phyloP scores from a whole-genome alignment of 352 stramenopile species.

The Hyaloperonospora brassicae region DNA sequence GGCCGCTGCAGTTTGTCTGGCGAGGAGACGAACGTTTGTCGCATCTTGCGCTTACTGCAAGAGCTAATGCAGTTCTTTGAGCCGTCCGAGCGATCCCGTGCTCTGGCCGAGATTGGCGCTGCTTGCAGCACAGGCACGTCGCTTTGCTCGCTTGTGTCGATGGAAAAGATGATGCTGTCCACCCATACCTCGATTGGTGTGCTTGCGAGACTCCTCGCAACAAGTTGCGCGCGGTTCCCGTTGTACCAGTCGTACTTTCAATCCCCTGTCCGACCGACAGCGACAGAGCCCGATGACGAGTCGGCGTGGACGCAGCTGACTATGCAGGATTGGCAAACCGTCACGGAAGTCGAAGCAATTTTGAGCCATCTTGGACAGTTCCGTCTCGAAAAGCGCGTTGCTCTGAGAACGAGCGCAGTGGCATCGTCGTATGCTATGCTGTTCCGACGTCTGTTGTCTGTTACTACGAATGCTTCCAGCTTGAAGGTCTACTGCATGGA shows the following conservation, averaged over 20 bases:
- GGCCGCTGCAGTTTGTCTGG: conserved; percentile 1
- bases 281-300: conserved; percentile 13
- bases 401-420: conserved; percentile 7
- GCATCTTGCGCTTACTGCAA: conserved; percentile 27
- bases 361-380: conserved; percentile 20
- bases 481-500: conserved; percentile 28
- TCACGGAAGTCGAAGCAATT: conserved; percentile 26
- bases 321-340: conserved; percentile 23
- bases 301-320: conserved; percentile 19
- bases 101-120: conserved; percentile 5
- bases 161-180: conserved; percentile 8
- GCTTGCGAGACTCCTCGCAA: conserved; percentile 21
- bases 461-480: not conserved
- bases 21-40: conserved; percentile 12
- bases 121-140: conserved; percentile 1
- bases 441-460: too few species aligned
- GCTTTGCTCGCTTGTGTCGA: conserved; percentile 2
- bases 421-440: conserved; percentile 17
- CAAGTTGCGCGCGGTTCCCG: conserved; percentile 21
- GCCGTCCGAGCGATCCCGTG: conserved; percentile 2
- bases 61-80: conserved; percentile 16
- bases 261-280: conserved; percentile 11
- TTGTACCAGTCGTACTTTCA: conserved; percentile 25
- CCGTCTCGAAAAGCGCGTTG: conserved; percentile 19
- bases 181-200: conserved; percentile 19